A percentile compares a stretch with the other conserved stretches of the same genome.
Conservation (phyloP, 139 green algal genomes). For the Eudorina sp. region DNA sequence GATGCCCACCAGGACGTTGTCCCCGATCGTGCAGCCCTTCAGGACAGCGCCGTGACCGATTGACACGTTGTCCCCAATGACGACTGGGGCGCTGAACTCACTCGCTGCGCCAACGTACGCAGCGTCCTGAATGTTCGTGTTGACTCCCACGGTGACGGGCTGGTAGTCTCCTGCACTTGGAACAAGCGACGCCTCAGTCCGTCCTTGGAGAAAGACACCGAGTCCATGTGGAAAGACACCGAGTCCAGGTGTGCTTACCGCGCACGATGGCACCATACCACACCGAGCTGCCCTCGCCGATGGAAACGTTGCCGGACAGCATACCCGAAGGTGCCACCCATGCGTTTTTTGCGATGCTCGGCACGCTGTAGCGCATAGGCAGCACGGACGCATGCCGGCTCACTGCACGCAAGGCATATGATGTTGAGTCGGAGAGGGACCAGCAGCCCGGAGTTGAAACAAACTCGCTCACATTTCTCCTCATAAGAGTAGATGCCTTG, state of each 20-base stretch:
- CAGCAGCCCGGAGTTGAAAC: too few relatives aligned
- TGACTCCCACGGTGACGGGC: constrained; percentile 85
- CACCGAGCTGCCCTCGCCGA: constrained; percentile 87
- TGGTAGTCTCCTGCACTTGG: constrained; percentile 86
- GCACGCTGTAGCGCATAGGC: constrained; percentile 60
- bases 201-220: not conserved
- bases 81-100: constrained; percentile 60
- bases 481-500: constrained; percentile 90
- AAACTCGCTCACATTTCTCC: constrained; percentile 85
- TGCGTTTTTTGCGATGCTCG: constrained; percentile 67
- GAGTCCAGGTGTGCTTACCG: constrained; percentile 78
- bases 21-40: constrained; percentile 91
- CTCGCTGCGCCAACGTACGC: constrained; percentile 81
- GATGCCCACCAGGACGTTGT: constrained; percentile 95
- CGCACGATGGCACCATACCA: constrained; percentile 94
- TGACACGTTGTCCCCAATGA: constrained; percentile 92
- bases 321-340: constrained; percentile 93
- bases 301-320: constrained; percentile 88
- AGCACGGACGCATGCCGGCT: constrained; percentile 53
- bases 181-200: too few relatives aligned
- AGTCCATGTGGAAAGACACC: not conserved
- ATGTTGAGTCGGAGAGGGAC: too few relatives aligned
- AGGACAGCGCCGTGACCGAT: constrained; percentile 87
- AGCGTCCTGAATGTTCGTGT: constrained; percentile 96
- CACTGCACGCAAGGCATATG: constrained; percentile 57